Percentiles rank a stretch among this genome's conserved stretches.
These are phyloP conservation scores for Epichloe festucae DNA, from an alignment of 2,329 filamentous ascomycete species.

Conservation along the genomic window DNA sequence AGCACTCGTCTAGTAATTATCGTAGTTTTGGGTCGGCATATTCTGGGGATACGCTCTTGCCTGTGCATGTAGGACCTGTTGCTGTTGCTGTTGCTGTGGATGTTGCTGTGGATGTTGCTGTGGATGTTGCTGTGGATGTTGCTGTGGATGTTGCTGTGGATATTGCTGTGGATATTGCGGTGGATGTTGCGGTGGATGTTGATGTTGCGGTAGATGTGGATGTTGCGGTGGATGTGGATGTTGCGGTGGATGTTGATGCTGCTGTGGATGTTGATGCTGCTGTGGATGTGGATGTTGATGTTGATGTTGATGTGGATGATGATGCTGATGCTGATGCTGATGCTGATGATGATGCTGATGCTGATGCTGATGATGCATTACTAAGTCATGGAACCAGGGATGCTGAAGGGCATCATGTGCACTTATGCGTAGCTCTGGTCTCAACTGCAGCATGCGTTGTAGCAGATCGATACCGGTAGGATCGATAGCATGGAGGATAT, in stretches of 20 bases:
- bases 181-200: constrained; percentile 32
- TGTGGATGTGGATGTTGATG: background rate
- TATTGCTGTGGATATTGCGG: constrained; percentile 16
- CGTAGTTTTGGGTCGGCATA: constrained; percentile 26
- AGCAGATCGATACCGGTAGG: constrained; percentile 75
- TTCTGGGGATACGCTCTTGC: constrained; percentile 26
- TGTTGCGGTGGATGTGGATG: constrained; percentile 11
- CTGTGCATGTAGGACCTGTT: constrained; percentile 28
- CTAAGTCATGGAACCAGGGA: constrained; percentile 77
- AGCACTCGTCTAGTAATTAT: constrained; percentile 19
- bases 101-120: constrained; percentile 32
- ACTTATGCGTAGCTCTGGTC: constrained; percentile 82
- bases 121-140: constrained; percentile 31
- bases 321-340: constrained; percentile 27
- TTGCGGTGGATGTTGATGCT: constrained; percentile 30
- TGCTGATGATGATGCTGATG: constrained; percentile 25
- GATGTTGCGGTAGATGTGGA: constrained; percentile 24
- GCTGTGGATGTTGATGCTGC: constrained; percentile 28
- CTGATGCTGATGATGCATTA: constrained; percentile 31
- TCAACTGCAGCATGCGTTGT: constrained; percentile 79
- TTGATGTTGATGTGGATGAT: constrained; percentile 16
- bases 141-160: constrained; percentile 21
- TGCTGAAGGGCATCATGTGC: constrained; percentile 79
- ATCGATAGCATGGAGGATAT: constrained; percentile 85
- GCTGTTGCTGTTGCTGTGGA: constrained; percentile 13